A percentile compares a stretch with the other conserved stretches of the same genome.
Conservation (phyloP, 208 protist species). For the Plasmodiophora brassicae region DNA sequence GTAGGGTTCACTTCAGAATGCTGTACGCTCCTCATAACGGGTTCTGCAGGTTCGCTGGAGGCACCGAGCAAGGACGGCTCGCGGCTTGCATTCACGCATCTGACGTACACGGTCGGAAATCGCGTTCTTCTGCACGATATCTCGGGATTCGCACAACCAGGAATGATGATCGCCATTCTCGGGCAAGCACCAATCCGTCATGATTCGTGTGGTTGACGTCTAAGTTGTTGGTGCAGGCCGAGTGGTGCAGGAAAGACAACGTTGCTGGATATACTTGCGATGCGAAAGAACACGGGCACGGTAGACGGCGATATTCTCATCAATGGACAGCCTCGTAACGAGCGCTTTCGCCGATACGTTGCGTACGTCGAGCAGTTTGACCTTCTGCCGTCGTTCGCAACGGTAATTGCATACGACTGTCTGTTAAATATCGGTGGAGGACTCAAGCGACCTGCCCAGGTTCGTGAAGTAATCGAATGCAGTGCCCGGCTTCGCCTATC, state of each 20-base stretch:
- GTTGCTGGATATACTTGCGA: background rate
- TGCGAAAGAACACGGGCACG: background rate
- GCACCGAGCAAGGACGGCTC: too few relatives aligned
- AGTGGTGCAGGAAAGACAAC: background rate
- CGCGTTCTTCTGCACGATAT: background rate
- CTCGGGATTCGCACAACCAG: background rate
- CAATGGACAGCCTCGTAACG: background rate
- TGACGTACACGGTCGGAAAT: background rate
- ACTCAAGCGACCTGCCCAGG: too few relatives aligned
- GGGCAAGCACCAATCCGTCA: too few relatives aligned
- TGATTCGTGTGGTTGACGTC: too few relatives aligned
- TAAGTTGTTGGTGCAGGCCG: too few relatives aligned
- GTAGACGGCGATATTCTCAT: background rate
- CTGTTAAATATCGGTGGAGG: background rate
- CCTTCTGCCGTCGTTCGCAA: background rate
- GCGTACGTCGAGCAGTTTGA: constrained; percentile 25
- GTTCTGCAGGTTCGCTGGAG: too few relatives aligned
- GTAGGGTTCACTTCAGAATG: too few relatives aligned
- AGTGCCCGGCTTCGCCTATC: background rate
- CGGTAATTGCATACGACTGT: background rate
- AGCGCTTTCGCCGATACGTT: background rate
- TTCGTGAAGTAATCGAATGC: constrained; percentile 9
- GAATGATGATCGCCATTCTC: constrained; percentile 1
- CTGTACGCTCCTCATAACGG: too few relatives aligned
- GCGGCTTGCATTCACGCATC: background rate